Conservation (phyloP, 768 basidiomycete genomes). For the Serendipita indica region DNA sequence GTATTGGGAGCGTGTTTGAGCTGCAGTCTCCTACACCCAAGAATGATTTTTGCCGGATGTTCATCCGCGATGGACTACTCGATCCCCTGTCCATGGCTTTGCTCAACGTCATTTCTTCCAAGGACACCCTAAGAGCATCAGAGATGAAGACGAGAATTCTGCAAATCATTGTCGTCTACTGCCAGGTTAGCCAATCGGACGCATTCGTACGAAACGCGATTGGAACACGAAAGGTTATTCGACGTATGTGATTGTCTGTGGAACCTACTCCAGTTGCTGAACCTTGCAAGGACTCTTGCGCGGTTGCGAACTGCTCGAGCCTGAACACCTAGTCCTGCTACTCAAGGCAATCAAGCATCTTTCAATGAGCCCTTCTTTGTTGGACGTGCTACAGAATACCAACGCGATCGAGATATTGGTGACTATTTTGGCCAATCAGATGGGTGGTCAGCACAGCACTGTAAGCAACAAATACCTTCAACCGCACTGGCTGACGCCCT, state of each 20-base stretch:
- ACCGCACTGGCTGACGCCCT: not conserved
- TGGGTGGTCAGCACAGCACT: conserved; percentile 61
- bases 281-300: conserved; percentile 56
- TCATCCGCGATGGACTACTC: conserved; percentile 86
- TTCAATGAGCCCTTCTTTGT: conserved; percentile 78
- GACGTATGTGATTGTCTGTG: conserved; percentile 42
- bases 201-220: conserved; percentile 85
- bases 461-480: conserved; percentile 37
- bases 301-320: conserved; percentile 73
- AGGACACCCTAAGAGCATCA: conserved; percentile 43
- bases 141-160: conserved; percentile 84
- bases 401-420: conserved; percentile 90
- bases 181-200: conserved; percentile 92
- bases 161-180: conserved; percentile 78
- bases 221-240: conserved; percentile 74
- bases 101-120: conserved; percentile 64
- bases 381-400: conserved; percentile 91
- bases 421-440: conserved; percentile 65
- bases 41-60: conserved; percentile 98
- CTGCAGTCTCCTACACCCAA: conserved; percentile 92
- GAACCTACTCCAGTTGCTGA: conserved; percentile 5
- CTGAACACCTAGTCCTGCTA: conserved; percentile 76
- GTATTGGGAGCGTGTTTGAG: conserved; percentile 90
- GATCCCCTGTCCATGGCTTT: conserved; percentile 86
- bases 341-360: conserved; percentile 93